Evolutionary conservation across 805 yeast species (phyloP), one percentile per base, ranked within the genome.

Genomic region (Myxozyma geophila): DNA sequence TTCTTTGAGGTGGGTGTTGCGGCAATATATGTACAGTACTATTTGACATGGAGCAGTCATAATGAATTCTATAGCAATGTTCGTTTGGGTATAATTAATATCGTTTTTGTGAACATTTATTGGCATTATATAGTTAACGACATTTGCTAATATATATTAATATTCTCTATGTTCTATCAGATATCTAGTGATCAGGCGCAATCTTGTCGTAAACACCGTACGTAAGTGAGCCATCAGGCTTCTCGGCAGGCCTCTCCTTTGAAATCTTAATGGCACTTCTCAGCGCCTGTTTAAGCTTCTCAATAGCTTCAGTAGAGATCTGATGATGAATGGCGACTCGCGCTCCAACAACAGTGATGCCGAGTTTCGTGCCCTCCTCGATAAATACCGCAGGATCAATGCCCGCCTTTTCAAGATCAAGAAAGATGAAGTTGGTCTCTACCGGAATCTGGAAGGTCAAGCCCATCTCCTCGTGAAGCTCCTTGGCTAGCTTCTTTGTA

Each of bases 291-390:
- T 87, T 87, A 54, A 88, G 79, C 54, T 77, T 79, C 58, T 84
- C 88, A 54, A 87, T 75, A 36, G 88, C 81, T 51, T 81, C 84
- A 35, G 78, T 77, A 23, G 85, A 75, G 62, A 80, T 82, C 76
- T 87, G 92, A 75, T 85, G 86, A 70, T 90, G 96, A 81, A 92
- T 87, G 0, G 96, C 90, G 52, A 92, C 76, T 72, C 97, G 83
- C 58, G 86, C 86, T 56, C 92, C 91, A 83, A 82, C 82, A 44
- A 88, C 76, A 70, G 83, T 86, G 61, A 92, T 81, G 54, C 84
- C 83, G 72, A 85, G 79, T 70, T 88, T 84, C 50, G 79, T 74
- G 63, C 87, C 90, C 63, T 81, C 76, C 68, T 81, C 80, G 33
- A 80, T 80, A 62, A 90, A 76, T 37, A 80, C 79, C 19, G 76